These are phyloP conservation scores for Eleusine indica DNA, from an alignment of 176 grass and related monocot genomes.

Conservation along the genomic window DNA sequence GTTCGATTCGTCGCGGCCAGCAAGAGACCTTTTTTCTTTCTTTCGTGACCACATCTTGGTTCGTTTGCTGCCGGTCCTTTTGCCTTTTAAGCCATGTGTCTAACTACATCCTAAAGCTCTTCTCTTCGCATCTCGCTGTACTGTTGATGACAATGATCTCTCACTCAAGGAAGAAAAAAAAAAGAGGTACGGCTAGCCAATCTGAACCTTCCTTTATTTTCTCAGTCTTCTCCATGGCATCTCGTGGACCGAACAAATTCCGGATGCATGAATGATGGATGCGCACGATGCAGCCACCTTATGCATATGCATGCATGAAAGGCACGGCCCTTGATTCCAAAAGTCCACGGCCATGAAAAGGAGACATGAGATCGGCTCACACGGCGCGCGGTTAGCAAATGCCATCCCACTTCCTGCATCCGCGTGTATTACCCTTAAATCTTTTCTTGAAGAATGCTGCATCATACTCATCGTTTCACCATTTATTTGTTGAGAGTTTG, in stretches of 20 bases:
- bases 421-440: background rate
- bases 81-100: constrained; percentile 11
- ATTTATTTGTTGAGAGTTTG: background rate
- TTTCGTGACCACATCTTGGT: background rate
- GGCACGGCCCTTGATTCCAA: background rate
- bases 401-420: background rate
- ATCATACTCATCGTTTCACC: background rate
- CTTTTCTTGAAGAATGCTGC: constrained; percentile 5
- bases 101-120: background rate
- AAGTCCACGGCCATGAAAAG: background rate
- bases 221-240: constrained; percentile 7
- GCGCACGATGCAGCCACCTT: background rate
- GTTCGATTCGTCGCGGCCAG: constrained; percentile 19
- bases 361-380: background rate
- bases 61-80: background rate
- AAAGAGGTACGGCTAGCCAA: constrained; percentile 18
- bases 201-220: constrained; percentile 11
- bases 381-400: background rate
- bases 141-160: constrained; percentile 11
- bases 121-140: constrained; percentile 11
- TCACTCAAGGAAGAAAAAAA: background rate
- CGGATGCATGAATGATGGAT: constrained; percentile 10
- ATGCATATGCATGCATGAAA: background rate
- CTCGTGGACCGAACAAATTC: constrained; percentile 39
- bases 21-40: background rate